phyloP scores from a whole-genome alignment of 176 grass and related monocot genomes.

The Lolium multiflorum region DNA sequence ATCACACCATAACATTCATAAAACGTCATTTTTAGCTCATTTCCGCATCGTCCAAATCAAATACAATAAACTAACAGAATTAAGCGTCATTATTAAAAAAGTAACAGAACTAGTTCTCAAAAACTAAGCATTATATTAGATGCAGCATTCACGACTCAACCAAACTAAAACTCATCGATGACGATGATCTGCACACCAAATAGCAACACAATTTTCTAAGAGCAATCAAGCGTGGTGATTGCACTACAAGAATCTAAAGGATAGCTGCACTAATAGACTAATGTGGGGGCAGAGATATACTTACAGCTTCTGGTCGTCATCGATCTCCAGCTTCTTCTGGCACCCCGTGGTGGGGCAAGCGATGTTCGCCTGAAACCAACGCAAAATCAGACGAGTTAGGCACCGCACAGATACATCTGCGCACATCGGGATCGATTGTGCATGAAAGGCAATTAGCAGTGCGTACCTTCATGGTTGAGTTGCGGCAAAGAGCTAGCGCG shows the following conservation, averaged over 20 bases:
- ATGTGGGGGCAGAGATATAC: slow-evolving; percentile 18
- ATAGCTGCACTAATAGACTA: neutral
- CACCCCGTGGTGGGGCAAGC: slow-evolving; percentile 93
- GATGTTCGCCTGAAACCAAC: slow-evolving; percentile 81
- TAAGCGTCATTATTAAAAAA: neutral
- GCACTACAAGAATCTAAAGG: neutral
- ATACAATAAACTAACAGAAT: neutral
- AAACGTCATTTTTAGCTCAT: neutral
- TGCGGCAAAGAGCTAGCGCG: slow-evolving; percentile 42
- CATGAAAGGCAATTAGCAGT: neutral
- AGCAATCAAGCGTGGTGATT: neutral
- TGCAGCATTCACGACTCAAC: neutral
- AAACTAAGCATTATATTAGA: neutral
- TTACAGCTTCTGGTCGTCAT: slow-evolving; percentile 98
- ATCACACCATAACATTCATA: neutral
- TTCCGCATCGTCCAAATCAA: neutral
- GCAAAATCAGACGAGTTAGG: slow-evolving; percentile 12
- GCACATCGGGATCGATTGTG: neutral
- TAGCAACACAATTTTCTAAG: neutral
- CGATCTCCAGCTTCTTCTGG: slow-evolving; percentile 96
- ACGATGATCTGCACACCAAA: neutral
- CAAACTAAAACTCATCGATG: neutral
- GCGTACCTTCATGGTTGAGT: slow-evolving; percentile 61
- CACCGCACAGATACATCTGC: neutral
- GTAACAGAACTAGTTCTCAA: neutral